These are phyloP conservation scores for Sporothrix pallida DNA, from an alignment of 2,329 filamentous ascomycete species.

Conservation along the genomic window DNA sequence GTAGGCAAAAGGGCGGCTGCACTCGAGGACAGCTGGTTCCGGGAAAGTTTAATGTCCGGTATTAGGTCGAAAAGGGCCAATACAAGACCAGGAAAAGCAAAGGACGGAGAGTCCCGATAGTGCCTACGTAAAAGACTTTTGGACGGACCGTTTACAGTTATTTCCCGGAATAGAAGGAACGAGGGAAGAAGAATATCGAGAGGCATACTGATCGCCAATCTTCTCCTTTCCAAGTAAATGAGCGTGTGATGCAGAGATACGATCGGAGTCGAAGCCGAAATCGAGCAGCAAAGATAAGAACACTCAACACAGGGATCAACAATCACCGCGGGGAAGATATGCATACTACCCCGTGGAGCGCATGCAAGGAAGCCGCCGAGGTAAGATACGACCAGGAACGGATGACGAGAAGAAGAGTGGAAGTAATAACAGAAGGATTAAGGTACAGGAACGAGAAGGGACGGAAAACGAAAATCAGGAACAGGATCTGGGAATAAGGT, in stretches of 20 bases:
- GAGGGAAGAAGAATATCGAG: background rate
- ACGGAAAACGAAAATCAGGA: no score
- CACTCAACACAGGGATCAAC: background rate
- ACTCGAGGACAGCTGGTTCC: background rate
- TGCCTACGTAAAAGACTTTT: background rate
- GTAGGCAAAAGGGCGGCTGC: background rate
- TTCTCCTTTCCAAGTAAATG: constrained; percentile 15
- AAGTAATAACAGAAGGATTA: no score
- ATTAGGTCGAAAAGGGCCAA: background rate
- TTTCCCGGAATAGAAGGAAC: background rate
- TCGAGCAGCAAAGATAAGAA: background rate
- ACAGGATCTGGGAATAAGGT: background rate
- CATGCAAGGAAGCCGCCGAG: background rate
- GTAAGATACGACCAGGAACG: background rate
- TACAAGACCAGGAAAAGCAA: background rate
- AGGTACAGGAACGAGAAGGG: background rate
- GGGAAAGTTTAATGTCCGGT: background rate
- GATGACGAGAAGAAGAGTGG: background rate
- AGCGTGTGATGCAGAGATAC: constrained; percentile 13
- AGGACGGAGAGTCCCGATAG: constrained; percentile 7
- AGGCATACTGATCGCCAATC: constrained; percentile 10
- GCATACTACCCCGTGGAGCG: constrained; percentile 13
- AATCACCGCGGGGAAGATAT: background rate
- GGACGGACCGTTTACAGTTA: no score
- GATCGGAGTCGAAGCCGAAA: no score